Evolutionary conservation across 805 yeast species (phyloP), one percentile per base, ranked within the genome.

Genomic region (Spathaspora arborariae): DNA sequence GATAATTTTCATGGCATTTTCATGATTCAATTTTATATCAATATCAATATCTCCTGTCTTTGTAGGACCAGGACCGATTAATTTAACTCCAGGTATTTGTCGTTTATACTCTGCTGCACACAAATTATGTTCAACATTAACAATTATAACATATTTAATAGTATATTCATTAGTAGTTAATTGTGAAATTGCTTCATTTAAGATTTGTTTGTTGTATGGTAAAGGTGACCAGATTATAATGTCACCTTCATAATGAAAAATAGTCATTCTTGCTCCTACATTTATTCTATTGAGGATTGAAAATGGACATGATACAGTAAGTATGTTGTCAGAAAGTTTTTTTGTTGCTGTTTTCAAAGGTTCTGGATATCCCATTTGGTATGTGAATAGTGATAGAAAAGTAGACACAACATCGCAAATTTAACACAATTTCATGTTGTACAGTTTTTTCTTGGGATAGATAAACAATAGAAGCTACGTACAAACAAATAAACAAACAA

Each of bases 111-210:
- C 74, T 20, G 60, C 55, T 8, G 82, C 78, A 2, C 83, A 85
- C 79, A 84, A 63, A 0, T 85, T 80, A 56, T 84, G 90, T 50
- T 80, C 84, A 21, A 50, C 55, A 55, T 84, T 85, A 1, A 88
- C 87, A 41, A 84, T 69, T 37, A 84, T 68, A 36, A 81, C 64
- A 49, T 79, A 76, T 1, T 74, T 58, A 35, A 81, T 69, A 22
- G 72, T 69, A 50, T 55, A 57, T 41, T 62, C 63, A 1, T 68
- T 61, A 2, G 63, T 59, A 2, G 67, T 58, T 9, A 63, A 52
- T 22, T 65, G 49, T 22, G 59, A 51, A 46, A 80, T 49, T 1
- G 77, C 49, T 1, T 76, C 70, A 34, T 63, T 62, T 24, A 65
- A 64, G 7, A 77, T 75, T 15, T 64, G 72, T 2, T 65, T 65